Percentiles rank a stretch among this genome's conserved stretches.
Evolutionary conservation across 441 rosid genomes (phyloP).

Genomic region (Brassica hybrid): DNA sequence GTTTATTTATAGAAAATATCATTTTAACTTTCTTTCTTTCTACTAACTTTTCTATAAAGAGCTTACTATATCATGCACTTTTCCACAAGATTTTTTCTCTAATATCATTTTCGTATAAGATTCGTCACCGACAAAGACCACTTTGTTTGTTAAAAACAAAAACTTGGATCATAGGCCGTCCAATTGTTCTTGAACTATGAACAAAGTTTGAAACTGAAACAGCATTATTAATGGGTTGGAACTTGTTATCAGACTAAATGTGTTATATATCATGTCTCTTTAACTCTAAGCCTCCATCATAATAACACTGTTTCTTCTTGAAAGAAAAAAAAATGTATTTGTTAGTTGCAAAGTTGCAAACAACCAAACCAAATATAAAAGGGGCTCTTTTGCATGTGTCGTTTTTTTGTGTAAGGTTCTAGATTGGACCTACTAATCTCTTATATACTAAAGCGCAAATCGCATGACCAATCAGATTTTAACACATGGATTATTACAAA

Average conservation of each 20-base stretch:
- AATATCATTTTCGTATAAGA: background rate
- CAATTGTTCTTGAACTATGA: too few species aligned
- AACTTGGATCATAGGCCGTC: too few species aligned
- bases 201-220: conserved; percentile 10
- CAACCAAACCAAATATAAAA: background rate
- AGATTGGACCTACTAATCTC: background rate
- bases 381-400: background rate
- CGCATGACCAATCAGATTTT: too few species aligned
- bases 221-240: background rate
- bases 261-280: background rate
- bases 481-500: too few species aligned
- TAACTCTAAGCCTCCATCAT: background rate
- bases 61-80: background rate
- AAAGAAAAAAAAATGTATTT: too few species aligned
- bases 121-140: too few species aligned
- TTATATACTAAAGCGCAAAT: too few species aligned
- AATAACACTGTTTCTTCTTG: too few species aligned
- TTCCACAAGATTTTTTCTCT: background rate
- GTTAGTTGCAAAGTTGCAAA: background rate
- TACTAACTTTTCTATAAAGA: background rate
- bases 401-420: background rate
- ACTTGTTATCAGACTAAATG: background rate
- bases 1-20: background rate
- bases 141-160: too few species aligned
- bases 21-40: background rate